Conservation (phyloP, 306 rosid species). For the Crotalaria pallida region DNA sequence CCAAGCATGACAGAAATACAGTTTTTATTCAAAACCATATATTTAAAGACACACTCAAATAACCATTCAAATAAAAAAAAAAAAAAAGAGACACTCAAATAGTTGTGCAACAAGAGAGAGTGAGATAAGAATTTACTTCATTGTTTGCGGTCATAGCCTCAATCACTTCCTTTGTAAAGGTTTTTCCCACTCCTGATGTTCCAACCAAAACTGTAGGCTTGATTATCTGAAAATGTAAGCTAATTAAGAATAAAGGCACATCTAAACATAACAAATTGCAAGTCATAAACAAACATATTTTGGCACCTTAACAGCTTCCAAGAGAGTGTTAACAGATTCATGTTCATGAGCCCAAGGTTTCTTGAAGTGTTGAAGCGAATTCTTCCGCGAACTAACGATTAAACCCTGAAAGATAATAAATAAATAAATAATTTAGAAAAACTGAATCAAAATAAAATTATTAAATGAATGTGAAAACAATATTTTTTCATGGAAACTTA, state of each 20-base stretch:
- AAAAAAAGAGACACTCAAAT: background rate
- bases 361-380: constrained; percentile 87
- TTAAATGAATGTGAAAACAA: background rate
- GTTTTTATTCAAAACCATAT: background rate
- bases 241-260: background rate
- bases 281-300: background rate
- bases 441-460: background rate
- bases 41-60: background rate
- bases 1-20: constrained; percentile 15
- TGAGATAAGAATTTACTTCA: constrained; percentile 40
- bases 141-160: constrained; percentile 65
- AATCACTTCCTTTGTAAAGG: constrained; percentile 82
- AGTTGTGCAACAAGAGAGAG: background rate
- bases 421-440: background rate
- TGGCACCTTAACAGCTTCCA: constrained; percentile 74
- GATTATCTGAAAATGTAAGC: constrained; percentile 38
- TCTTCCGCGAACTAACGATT: constrained; percentile 72
- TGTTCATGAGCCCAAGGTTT: constrained; percentile 98
- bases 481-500: background rate
- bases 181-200: constrained; percentile 77
- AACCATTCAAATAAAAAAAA: background rate
- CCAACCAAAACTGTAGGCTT: constrained; percentile 90
- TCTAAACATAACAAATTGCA: background rate
- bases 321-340: constrained; percentile 58
- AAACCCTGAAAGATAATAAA: constrained; percentile 57